These are phyloP conservation scores for Diversispora epigaea DNA, from an alignment of 192 early-diverging fungal genomes.

Conservation along the genomic window DNA sequence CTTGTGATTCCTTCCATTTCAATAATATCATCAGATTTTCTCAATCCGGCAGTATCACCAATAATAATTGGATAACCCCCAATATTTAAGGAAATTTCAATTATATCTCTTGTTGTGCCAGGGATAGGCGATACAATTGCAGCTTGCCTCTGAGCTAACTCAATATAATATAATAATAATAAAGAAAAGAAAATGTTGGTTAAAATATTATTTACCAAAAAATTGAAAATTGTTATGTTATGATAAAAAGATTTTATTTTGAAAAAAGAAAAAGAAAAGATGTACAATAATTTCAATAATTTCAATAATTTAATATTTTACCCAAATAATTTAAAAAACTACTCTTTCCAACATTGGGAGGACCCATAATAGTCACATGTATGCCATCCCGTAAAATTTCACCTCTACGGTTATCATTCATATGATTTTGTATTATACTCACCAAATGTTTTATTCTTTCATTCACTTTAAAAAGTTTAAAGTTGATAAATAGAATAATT, in stretches of 20 bases:
- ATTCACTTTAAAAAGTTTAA: too few species aligned
- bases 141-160: slow-evolving; percentile 64
- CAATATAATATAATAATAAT: too few species aligned
- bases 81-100: slow-evolving; percentile 70
- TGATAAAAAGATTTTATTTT: too few species aligned
- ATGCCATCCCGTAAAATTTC: slow-evolving; percentile 76
- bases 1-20: slow-evolving; percentile 69
- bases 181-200: too few species aligned
- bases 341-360: slow-evolving; percentile 80
- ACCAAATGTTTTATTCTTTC: slow-evolving; percentile 6
- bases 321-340: slow-evolving; percentile 67
- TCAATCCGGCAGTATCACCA: slow-evolving; percentile 70
- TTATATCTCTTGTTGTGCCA: slow-evolving; percentile 76
- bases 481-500: too few species aligned
- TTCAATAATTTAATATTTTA: slow-evolving; percentile 34
- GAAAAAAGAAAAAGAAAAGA: not conserved
- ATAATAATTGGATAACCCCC: slow-evolving; percentile 78
- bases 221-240: too few species aligned
- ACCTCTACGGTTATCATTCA: slow-evolving; percentile 63
- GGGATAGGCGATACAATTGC: slow-evolving; percentile 74
- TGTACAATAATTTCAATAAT: not conserved
- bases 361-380: slow-evolving; percentile 67
- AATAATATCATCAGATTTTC: slow-evolving; percentile 56
- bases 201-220: too few species aligned
- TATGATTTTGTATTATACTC: slow-evolving; percentile 45